These are phyloP conservation scores for Erythrophleum fordii DNA, from an alignment of 306 rosid species.

Conservation along the genomic window DNA sequence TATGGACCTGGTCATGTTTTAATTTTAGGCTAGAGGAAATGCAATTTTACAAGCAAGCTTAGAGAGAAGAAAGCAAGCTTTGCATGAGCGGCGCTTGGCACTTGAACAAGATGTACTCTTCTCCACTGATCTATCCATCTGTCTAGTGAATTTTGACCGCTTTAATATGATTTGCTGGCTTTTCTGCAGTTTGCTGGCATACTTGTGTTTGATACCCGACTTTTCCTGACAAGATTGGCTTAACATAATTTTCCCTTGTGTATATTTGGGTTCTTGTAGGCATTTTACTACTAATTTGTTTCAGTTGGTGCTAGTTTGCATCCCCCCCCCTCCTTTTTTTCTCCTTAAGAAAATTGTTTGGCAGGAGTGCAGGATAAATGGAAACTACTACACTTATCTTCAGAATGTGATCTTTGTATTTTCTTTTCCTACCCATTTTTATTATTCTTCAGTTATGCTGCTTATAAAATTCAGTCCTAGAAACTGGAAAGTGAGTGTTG, in stretches of 20 bases:
- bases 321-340: no score
- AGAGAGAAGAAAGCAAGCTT: slow-evolving; percentile 99
- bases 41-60: slow-evolving; percentile 98
- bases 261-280: neutral
- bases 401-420: neutral
- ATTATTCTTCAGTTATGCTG: neutral
- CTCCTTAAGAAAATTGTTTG: neutral
- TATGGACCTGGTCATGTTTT: slow-evolving; percentile 35
- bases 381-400: neutral
- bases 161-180: slow-evolving; percentile 14
- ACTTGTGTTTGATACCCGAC: slow-evolving; percentile 1
- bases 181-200: slow-evolving; percentile 21
- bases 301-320: neutral
- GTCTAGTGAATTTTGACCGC: neutral
- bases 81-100: slow-evolving; percentile 98
- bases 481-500: neutral
- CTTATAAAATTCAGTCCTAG: neutral
- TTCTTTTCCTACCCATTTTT: neutral
- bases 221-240: neutral
- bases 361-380: neutral
- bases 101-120: slow-evolving; percentile 93
- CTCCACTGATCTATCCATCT: slow-evolving; percentile 24
- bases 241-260: neutral
- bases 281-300: slow-evolving; percentile 3
- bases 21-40: slow-evolving; percentile 92